Base-by-base conservation (phyloP, 2,329 filamentous ascomycete genomes). In the Corinectria fuckeliana region DNA sequence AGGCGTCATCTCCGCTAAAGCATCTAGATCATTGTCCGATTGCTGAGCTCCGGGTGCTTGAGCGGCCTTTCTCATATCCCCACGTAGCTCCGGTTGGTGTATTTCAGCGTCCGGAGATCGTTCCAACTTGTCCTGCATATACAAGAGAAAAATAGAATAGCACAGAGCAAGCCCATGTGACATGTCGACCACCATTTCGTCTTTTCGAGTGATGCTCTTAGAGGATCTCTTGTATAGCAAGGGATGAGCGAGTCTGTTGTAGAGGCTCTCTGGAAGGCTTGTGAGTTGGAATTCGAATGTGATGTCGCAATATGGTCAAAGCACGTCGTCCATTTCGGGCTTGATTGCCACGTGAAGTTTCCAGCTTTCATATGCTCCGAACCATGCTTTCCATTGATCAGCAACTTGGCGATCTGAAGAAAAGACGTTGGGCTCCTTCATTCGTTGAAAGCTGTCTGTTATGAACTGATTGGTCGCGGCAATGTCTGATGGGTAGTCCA, bases 211-310 rank as follows among this genome's bases (percentile, higher is more conserved):
- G 23, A 63, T 30, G 36, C 5, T 11, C 20, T 20, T 23, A 34
- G 42, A 18, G 11, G 52, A 13, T 9, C 34, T 16, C 18, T 63
- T 63, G 49, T 63, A 61, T 14, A 63, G 39, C 2, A 61, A 41
- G 3, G 38, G 44, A 28, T 63, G 58, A 5, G 53, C 54, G 45
- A 63, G 14, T n/a, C 42, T 55, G 45, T 63, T 63, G 30, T 61
- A 63, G 2, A 63, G 45, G 28, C 50, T 36, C 11, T 61, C 54
- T 13, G 58, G 48, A 20, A 61, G 34, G 20, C 42, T 61, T 16
- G 61, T 63, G n/a, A 61, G 28, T 34, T 63, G 61, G 13, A 63
- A 30, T 41, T 63, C 58, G 25, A 63, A 63, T 26, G 55, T 21
- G 11, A 63, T 45, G 16, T 47, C 20, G 20, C 28, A 44, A 18